A percentile compares a stretch with the other conserved stretches of the same genome.
phyloP scores from a whole-genome alignment of 495 filamentous ascomycete genomes.

The Saxispiralis lemnorum region DNA sequence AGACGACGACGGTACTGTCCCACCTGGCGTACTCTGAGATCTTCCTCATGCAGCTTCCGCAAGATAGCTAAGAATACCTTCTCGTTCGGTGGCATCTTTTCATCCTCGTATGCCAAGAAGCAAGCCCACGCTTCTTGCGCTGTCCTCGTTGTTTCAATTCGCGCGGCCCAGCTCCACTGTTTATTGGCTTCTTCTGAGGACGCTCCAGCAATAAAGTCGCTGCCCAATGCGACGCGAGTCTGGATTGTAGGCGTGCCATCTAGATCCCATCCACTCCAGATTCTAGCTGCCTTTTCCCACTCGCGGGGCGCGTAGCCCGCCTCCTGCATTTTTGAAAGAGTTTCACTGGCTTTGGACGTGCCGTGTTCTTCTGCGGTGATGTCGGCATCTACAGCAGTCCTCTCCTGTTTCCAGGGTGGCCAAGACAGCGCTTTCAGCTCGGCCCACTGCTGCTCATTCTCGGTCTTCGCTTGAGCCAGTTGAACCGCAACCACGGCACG shows the following conservation, averaged over 20 bases:
- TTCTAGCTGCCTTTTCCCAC: conserved; percentile 40
- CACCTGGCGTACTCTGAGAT: background rate
- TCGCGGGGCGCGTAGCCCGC: conserved; percentile 38
- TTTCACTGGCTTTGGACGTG: conserved; percentile 38
- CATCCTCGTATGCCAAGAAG: conserved; percentile 38
- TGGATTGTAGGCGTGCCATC: conserved; percentile 55
- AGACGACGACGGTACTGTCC: too few species aligned
- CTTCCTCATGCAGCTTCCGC: conserved; percentile 36
- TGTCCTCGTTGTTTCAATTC: conserved; percentile 49
- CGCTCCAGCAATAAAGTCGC: background rate
- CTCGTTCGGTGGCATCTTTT: conserved; percentile 5
- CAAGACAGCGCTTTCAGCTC: conserved; percentile 42
- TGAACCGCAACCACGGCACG: conserved; percentile 41
- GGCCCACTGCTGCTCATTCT: conserved; percentile 39
- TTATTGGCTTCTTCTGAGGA: conserved; percentile 7
- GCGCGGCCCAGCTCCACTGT: conserved; percentile 34
- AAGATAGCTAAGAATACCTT: conserved; percentile 43
- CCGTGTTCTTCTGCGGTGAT: conserved; percentile 35
- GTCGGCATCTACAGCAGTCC: conserved; percentile 37
- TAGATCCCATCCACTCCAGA: conserved; percentile 51
- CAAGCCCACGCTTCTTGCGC: conserved; percentile 55
- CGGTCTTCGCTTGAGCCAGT: conserved; percentile 45
- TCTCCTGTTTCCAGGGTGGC: conserved; percentile 56
- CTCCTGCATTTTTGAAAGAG: conserved; percentile 41
- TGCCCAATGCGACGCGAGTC: conserved; percentile 20